Base-by-base conservation (phyloP, 345 rosid species). In the Conringia planisiliqua region DNA sequence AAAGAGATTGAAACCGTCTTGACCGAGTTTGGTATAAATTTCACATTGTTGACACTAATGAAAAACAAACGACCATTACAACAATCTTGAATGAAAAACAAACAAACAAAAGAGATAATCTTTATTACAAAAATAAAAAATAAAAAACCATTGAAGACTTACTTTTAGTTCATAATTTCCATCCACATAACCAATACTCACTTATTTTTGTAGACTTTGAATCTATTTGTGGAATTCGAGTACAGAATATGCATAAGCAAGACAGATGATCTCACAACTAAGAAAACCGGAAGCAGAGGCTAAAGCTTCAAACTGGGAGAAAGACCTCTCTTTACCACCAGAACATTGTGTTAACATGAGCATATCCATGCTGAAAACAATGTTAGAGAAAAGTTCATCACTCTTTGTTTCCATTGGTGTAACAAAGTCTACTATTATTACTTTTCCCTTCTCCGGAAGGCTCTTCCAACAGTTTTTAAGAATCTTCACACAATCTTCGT, bases 211-310 rank as follows among this genome's bases (percentile, higher is more conserved):
- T 42, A 4, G 12, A 0, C 48, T 22, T 50, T 36, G 12, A 10
- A 12, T 56, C 58, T 71, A 61, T 47, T 71, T 71, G 60, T 48
- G 30, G 47, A 60, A 26, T 60, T 71, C 68, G 3, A 71, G 61
- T n/a, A 71, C 30, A 22, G 27, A 60, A 60, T 24, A 36, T 9
- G 35, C 1, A 24, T 5, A 60, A 3, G 75, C 75, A 47, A 10
- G 4, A 22, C 29, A 26, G 8, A 22, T 24, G 59, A 60, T 10
- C 33, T 59, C 38, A 36, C 59, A 71, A 0, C 4, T 10, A 32
- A 13, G 11, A 8, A 59, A 71, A 9, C 67, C 74, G 10, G 67
- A 70, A 0, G 65, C 56, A 3, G 20, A 29, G 5, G 74, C 74
- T 20, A 70, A 58, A 58, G 57, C 46, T 70, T 70, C 24, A 30